Percentiles rank a stretch among this genome's conserved stretches.
These are phyloP conservation scores for Aspergillus sp. DNA, from an alignment of 2,329 filamentous ascomycete species.

Conservation along the genomic window DNA sequence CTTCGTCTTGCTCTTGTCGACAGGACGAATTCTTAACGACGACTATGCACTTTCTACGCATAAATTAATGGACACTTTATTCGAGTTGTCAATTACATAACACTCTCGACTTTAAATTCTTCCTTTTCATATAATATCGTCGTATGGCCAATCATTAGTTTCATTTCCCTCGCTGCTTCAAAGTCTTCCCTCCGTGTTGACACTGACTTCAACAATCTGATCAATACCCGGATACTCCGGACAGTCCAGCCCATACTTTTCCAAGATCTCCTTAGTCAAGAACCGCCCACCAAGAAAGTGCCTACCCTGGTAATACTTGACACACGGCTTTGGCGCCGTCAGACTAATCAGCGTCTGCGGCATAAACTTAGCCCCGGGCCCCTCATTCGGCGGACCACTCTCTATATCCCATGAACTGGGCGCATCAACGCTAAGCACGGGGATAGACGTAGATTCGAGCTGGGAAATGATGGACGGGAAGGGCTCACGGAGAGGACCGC, in stretches of 20 bases:
- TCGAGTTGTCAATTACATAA: background rate
- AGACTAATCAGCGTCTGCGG: constrained; percentile 78
- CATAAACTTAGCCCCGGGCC: constrained; percentile 74
- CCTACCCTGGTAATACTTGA: constrained; percentile 74
- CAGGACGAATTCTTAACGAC: constrained; percentile 9
- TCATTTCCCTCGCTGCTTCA: constrained; percentile 7
- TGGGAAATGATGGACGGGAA: constrained; percentile 77
- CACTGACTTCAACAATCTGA: constrained; percentile 74
- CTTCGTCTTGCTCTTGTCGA: background rate
- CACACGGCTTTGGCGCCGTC: constrained; percentile 88
- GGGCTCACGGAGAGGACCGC: constrained; percentile 85
- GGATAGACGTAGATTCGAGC: constrained; percentile 66
- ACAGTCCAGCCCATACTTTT: constrained; percentile 80
- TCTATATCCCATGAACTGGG: constrained; percentile 96
- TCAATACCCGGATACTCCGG: constrained; percentile 81
- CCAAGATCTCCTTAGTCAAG: constrained; percentile 68
- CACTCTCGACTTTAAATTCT: background rate
- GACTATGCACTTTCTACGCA: constrained; percentile 9
- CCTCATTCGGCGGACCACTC: constrained; percentile 70
- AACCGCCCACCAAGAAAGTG: constrained; percentile 95
- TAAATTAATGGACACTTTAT: background rate
- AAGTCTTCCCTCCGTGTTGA: constrained; percentile 32
- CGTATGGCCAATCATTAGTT: too few species aligned
- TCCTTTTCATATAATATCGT: background rate
- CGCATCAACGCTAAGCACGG: constrained; percentile 84